phyloP scores from a whole-genome alignment of 305 asterid genomes.

The Fraxinus albicans region DNA sequence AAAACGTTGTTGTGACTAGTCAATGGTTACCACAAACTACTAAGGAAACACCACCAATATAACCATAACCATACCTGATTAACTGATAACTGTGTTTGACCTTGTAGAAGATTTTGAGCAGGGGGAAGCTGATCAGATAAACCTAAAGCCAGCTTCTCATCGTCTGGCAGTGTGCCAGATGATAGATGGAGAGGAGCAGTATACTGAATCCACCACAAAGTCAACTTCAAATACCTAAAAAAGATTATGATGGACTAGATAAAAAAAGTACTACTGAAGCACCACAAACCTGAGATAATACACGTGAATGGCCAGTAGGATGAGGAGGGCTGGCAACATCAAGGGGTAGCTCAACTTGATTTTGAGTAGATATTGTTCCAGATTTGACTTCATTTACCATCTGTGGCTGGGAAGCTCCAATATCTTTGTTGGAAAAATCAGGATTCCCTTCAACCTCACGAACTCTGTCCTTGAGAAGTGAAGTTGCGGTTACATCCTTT shows the following conservation, averaged over 20 bases:
- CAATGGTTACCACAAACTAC: slow-evolving; percentile 9
- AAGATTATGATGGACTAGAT: not conserved
- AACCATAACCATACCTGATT: slow-evolving; percentile 56
- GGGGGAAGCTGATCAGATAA: slow-evolving; percentile 46
- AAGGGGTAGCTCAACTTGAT: slow-evolving; percentile 77
- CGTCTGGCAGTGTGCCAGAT: slow-evolving; percentile 72
- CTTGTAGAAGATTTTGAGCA: slow-evolving; percentile 69
- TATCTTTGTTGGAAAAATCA: slow-evolving; percentile 82
- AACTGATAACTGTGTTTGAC: slow-evolving; percentile 67
- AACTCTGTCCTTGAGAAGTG: slow-evolving; percentile 75
- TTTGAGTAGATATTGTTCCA: slow-evolving; percentile 56
- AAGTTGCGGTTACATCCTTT: slow-evolving; percentile 79
- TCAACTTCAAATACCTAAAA: slow-evolving; percentile 12
- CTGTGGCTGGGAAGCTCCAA: slow-evolving; percentile 69
- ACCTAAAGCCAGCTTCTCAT: slow-evolving; percentile 44
- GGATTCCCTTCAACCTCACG: slow-evolving; percentile 97
- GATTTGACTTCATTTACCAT: slow-evolving; percentile 68
- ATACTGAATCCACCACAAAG: slow-evolving; percentile 52
- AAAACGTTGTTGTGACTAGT: slow-evolving; percentile 9
- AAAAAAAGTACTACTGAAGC: not conserved
- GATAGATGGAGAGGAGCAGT: slow-evolving; percentile 65
- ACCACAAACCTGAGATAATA: slow-evolving; percentile 68
- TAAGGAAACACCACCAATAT: slow-evolving; percentile 7
- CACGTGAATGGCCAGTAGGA: slow-evolving; percentile 71
- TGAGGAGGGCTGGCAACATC: slow-evolving; percentile 60